These are phyloP conservation scores for Porphyra umbilicalis DNA, from an alignment of 31 red algal species.

Conservation along the genomic window DNA sequence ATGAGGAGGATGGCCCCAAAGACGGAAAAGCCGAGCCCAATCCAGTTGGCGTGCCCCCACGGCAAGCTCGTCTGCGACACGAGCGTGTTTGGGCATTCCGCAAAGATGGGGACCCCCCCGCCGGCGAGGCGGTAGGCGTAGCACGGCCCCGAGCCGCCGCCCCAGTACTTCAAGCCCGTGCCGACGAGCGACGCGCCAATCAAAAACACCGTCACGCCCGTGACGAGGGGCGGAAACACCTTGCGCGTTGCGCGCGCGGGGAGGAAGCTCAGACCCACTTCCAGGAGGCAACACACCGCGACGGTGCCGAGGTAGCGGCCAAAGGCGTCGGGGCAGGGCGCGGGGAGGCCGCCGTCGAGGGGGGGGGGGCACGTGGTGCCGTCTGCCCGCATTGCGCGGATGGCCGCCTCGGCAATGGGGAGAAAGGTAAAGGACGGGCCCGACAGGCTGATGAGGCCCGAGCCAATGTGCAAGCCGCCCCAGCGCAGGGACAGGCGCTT, in stretches of 20 bases:
- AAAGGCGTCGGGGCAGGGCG: conserved; percentile 58
- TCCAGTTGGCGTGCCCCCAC: conserved; percentile 34
- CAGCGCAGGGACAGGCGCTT: conserved; percentile 18
- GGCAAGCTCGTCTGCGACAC: conserved; percentile 4
- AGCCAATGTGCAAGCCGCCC: conserved; percentile 42
- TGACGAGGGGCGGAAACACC: conserved; percentile 58
- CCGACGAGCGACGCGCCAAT: conserved; percentile 36
- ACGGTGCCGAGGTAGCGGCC: conserved; percentile 55
- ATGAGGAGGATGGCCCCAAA: conserved; percentile 36
- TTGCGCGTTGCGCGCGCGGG: conserved; percentile 13
- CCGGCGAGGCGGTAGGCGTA: conserved; percentile 30
- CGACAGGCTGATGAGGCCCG: conserved; percentile 52
- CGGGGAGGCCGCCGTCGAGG: conserved; percentile 1
- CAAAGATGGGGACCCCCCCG: conserved; percentile 17
- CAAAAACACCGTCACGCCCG: conserved; percentile 43
- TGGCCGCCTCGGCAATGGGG: conserved; percentile 46
- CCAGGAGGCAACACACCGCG: conserved; percentile 45
- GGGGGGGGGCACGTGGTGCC: neutral
- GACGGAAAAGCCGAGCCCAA: conserved; percentile 53
- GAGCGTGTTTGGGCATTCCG: conserved; percentile 9
- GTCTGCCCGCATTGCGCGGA: conserved; percentile 1
- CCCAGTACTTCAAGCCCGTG: conserved; percentile 40
- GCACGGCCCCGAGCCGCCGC: conserved; percentile 37
- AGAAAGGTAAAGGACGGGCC: conserved; percentile 62
- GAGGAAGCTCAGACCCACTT: conserved; percentile 50